phyloP scores from a whole-genome alignment of 345 rosid species.

The Eucalyptus marginata region DNA sequence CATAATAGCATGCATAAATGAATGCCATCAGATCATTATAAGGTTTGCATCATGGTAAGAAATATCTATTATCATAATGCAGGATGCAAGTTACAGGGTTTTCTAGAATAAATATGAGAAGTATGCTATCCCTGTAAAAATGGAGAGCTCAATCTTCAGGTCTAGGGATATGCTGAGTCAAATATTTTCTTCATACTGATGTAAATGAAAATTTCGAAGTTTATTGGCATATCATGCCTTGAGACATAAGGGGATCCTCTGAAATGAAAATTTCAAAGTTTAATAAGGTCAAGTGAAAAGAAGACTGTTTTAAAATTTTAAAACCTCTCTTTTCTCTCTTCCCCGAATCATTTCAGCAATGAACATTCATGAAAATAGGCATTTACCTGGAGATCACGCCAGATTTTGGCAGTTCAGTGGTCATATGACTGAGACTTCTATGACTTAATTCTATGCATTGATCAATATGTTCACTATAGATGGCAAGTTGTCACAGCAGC shows the following conservation, averaged over 20 bases:
- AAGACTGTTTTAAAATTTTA: not conserved
- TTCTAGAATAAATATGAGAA: not conserved
- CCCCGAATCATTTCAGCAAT: not conserved
- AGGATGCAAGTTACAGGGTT: not conserved
- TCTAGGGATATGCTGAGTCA: not conserved
- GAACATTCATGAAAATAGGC: not conserved
- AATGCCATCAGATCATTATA: not conserved
- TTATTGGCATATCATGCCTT: not conserved
- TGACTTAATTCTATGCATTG: not conserved
- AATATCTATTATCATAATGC: not conserved
- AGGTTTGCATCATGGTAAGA: not conserved
- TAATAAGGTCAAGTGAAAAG: not conserved
- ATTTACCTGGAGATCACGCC: not conserved
- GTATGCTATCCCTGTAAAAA: not conserved
- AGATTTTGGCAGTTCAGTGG: not conserved
- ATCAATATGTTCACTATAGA: not conserved
- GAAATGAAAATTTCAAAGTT: not conserved
- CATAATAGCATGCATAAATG: not conserved
- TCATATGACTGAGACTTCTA: not conserved
- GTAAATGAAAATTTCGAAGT: not conserved
- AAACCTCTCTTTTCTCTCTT: not conserved
- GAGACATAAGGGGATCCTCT: not conserved
- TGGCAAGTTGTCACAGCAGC: not conserved
- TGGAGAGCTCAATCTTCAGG: not conserved
- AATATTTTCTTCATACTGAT: not conserved